phyloP scores from a whole-genome alignment of 2,329 filamentous ascomycete genomes.

The Thermomyces lanuginosus region DNA sequence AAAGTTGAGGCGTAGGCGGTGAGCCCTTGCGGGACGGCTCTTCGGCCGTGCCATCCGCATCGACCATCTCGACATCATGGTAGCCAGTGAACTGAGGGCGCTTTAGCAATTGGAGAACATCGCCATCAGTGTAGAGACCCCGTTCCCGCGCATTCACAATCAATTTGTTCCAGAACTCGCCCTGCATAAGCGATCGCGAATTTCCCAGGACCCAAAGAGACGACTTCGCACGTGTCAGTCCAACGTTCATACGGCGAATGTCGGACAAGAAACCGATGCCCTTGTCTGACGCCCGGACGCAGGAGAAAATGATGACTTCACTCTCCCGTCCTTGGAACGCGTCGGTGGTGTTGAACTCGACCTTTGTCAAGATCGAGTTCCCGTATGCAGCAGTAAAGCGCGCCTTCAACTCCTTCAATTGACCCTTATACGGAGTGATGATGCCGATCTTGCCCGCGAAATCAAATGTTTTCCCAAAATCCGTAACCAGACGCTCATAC shows the following conservation, averaged over 20 bases:
- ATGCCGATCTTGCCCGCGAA: conserved; percentile 79
- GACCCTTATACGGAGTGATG: conserved; percentile 95
- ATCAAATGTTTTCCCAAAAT: conserved; percentile 52
- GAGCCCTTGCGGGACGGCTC: conserved; percentile 9
- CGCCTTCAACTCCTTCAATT: conserved; percentile 61
- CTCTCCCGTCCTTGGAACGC: conserved; percentile 94
- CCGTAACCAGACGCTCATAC: conserved; percentile 60
- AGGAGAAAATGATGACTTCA: conserved; percentile 97
- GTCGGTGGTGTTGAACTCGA: conserved; percentile 98
- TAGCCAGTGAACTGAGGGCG: conserved; percentile 35
- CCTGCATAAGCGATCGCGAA: conserved; percentile 67
- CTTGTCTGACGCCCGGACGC: conserved; percentile 79
- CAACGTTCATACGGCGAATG: conserved; percentile 98
- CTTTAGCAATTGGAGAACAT: conserved; percentile 39
- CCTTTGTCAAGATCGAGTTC: conserved; percentile 53
- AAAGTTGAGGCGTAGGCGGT: conserved; percentile 18
- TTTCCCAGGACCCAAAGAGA: conserved; percentile 95
- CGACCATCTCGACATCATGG: conserved; percentile 29
- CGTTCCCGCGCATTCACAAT: conserved; percentile 65
- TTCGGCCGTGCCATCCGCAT: conserved; percentile 10
- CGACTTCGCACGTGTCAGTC: conserved; percentile 87
- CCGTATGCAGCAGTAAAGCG: conserved; percentile 61
- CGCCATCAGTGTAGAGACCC: conserved; percentile 58
- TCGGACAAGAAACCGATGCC: conserved; percentile 97
- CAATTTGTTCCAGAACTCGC: conserved; percentile 77